Evolutionary conservation across 2,329 filamentous ascomycete genomes (phyloP).

Genomic region (Fusarium circinatum): DNA sequence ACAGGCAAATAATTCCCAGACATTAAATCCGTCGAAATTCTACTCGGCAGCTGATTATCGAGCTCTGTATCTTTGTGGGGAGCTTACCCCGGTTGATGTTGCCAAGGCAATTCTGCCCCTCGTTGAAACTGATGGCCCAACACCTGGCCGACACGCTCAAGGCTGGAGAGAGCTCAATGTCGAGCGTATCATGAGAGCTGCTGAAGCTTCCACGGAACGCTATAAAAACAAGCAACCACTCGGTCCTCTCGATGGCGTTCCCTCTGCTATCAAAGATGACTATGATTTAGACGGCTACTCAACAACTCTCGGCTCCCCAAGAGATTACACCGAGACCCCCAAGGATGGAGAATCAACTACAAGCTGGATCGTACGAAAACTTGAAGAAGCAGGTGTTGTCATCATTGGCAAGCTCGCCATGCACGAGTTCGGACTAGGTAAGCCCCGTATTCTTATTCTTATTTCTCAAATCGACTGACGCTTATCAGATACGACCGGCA

Average conservation of each 20-base stretch:
- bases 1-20: conserved; percentile 31
- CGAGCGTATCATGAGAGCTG: conserved; percentile 55
- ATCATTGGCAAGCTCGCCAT: conserved; percentile 79
- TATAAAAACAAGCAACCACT: conserved; percentile 66
- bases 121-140: conserved; percentile 53
- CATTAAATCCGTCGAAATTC: conserved; percentile 49
- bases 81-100: conserved; percentile 58
- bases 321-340: conserved; percentile 65
- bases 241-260: conserved; percentile 76
- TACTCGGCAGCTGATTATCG: conserved; percentile 59
- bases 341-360: conserved; percentile 56
- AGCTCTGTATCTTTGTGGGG: conserved; percentile 55
- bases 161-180: conserved; percentile 58
- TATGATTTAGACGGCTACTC: conserved; percentile 79
- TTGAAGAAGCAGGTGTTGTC: conserved; percentile 76
- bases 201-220: conserved; percentile 56
- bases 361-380: conserved; percentile 76
- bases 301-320: conserved; percentile 69
- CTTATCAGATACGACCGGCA: conserved; percentile 73
- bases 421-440: conserved; percentile 79
- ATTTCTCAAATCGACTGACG: conserved; percentile 6
- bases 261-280: conserved; percentile 80
- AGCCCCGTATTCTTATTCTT: conserved; percentile 28
- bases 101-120: conserved; percentile 57
- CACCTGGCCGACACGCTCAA: conserved; percentile 53